A percentile compares a stretch with the other conserved stretches of the same genome.
These are phyloP conservation scores for Globisporangium barbulae DNA, from an alignment of 352 stramenopile species.

Conservation along the genomic window DNA sequence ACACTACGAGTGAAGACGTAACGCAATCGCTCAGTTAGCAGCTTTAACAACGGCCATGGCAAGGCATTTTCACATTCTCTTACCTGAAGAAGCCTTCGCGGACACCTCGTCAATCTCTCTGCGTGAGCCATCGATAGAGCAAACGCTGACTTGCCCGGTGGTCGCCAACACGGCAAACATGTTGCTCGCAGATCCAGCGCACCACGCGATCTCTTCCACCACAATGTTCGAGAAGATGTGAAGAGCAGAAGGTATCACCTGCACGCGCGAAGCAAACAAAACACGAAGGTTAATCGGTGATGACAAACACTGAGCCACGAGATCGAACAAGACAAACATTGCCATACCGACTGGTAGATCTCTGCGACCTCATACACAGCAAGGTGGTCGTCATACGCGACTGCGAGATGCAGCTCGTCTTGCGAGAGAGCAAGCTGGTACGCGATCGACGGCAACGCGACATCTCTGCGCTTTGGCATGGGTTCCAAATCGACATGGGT, in stretches of 20 bases:
- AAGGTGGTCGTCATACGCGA: constrained; percentile 42
- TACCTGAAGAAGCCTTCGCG: constrained; percentile 25
- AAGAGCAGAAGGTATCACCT: constrained; percentile 35
- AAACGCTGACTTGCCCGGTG: constrained; percentile 39
- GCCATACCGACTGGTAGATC: constrained; percentile 44
- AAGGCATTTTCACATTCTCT: background rate
- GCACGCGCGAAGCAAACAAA: constrained; percentile 4
- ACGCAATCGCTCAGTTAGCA: background rate
- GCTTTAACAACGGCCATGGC: background rate
- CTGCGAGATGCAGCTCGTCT: constrained; percentile 48
- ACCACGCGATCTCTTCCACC: constrained; percentile 53
- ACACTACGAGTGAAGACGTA: constrained; percentile 22
- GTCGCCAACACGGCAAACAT: constrained; percentile 40
- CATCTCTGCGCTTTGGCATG: constrained; percentile 30
- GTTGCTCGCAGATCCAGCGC: constrained; percentile 21
- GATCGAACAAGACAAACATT: background rate
- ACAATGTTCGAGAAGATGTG: constrained; percentile 31
- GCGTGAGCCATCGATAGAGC: constrained; percentile 10
- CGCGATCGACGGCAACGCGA: constrained; percentile 37
- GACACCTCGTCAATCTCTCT: constrained; percentile 1
- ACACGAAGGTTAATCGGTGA: background rate
- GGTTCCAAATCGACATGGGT: constrained; percentile 40
- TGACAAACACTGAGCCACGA: background rate
- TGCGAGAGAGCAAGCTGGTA: constrained; percentile 52
- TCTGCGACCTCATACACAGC: constrained; percentile 59